Conservation (phyloP, 2,329 filamentous ascomycete species). For the Colletotrichum sp. region DNA sequence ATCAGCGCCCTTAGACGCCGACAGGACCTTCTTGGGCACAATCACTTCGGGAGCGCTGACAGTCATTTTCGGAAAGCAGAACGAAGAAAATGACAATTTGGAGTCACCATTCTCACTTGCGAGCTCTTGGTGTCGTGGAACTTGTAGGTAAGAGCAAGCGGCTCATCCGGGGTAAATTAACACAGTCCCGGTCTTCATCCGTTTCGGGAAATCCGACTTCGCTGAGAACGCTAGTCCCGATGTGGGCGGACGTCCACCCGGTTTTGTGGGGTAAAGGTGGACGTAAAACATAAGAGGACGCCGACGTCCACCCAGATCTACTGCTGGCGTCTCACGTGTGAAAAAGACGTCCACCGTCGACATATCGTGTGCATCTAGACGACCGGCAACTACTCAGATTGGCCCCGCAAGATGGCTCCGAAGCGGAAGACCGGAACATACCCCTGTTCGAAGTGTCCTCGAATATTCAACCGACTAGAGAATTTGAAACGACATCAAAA, state of each 20-base stretch:
- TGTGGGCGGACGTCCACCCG: not conserved
- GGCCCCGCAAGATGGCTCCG: not conserved
- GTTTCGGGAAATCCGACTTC: not conserved
- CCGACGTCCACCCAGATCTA: not conserved
- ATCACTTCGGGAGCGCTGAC: not conserved
- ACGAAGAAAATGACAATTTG: not conserved
- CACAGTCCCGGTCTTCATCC: not conserved
- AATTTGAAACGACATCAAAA: conserved; percentile 10
- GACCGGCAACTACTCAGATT: not conserved
- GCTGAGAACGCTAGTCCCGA: not conserved
- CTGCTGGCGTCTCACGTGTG: not conserved
- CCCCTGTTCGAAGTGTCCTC: not conserved
- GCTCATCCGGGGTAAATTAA: not conserved
- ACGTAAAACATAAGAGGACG: not conserved
- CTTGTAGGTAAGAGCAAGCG: not conserved
- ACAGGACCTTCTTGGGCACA: not conserved
- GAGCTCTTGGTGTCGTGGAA: not conserved
- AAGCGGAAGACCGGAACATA: not conserved
- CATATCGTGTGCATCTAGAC: not conserved
- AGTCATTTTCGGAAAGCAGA: not conserved
- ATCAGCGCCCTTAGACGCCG: not conserved
- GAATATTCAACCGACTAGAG: not conserved
- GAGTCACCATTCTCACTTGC: rapidly evolving
- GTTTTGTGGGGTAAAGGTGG: not conserved
- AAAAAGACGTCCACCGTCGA: not conserved